Percentiles rank a stretch among this genome's conserved stretches.
phyloP scores from a whole-genome alignment of 2,329 filamentous ascomycete species.

The Fusarium longipes region DNA sequence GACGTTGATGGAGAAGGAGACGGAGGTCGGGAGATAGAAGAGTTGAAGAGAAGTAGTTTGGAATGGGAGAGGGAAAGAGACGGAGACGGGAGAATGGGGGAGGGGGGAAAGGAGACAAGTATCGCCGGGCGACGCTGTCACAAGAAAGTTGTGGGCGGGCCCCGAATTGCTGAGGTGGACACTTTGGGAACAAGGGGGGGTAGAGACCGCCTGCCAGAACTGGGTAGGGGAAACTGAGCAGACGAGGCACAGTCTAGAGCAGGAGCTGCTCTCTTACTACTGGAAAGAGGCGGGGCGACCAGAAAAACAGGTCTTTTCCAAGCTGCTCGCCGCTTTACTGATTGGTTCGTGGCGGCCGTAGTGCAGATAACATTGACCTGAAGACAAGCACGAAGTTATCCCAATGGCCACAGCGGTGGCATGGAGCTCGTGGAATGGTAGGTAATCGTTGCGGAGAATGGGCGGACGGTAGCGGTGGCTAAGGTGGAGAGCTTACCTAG shows the following conservation, averaged over 20 bases:
- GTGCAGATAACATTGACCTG: slow-evolving; percentile 40
- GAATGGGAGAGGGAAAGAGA: slow-evolving; percentile 47
- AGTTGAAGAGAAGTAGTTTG: slow-evolving; percentile 47
- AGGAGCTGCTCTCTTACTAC: slow-evolving; percentile 26
- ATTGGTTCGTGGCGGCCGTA: slow-evolving; percentile 52
- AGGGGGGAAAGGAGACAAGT: slow-evolving; percentile 51
- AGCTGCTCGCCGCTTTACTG: slow-evolving; percentile 50
- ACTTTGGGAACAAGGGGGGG: slow-evolving; percentile 40
- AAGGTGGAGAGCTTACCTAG: slow-evolving; percentile 31
- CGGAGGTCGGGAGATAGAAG: slow-evolving; percentile 44
- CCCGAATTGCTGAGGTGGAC: slow-evolving; percentile 50
- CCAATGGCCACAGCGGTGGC: slow-evolving; percentile 29
- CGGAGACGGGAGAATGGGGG: slow-evolving; percentile 45
- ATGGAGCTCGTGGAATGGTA: slow-evolving; percentile 26
- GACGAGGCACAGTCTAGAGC: slow-evolving; percentile 38
- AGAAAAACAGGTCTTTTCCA: slow-evolving; percentile 28
- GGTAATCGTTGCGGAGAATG: slow-evolving; percentile 11
- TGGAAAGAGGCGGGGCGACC: slow-evolving; percentile 38
- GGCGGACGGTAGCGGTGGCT: slow-evolving; percentile 37
- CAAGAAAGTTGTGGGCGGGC: slow-evolving; percentile 53
- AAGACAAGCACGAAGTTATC: slow-evolving; percentile 25
- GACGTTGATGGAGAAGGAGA: slow-evolving; percentile 50
- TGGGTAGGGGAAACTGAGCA: slow-evolving; percentile 31
- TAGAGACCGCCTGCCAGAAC: slow-evolving; percentile 46
- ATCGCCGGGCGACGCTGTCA: slow-evolving; percentile 51